Percentiles rank a stretch among this genome's conserved stretches.
Conservation (phyloP, 805 yeast species). For the Starmerella potacharoeniae region DNA sequence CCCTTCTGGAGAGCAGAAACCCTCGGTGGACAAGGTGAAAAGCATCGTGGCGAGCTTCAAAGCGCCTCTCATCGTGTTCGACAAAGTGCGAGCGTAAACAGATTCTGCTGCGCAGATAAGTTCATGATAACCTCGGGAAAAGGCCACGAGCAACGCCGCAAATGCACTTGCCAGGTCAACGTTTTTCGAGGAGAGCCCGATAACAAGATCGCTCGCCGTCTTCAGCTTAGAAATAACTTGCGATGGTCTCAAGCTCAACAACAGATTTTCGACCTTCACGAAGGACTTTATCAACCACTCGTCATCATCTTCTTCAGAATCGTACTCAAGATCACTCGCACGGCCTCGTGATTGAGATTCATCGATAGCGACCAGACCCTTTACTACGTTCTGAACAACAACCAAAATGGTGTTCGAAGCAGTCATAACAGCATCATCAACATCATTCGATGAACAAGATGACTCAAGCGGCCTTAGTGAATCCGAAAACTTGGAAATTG, state of each 20-base stretch:
- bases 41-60: constrained; percentile 47
- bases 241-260: constrained; percentile 35
- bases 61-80: constrained; percentile 48
- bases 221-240: constrained; percentile 26
- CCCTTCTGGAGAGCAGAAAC: constrained; percentile 82
- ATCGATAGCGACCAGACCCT: constrained; percentile 17
- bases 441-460: not conserved
- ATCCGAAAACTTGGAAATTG: not conserved
- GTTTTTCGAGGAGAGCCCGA: constrained; percentile 14
- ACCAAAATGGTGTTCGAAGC: constrained; percentile 51
- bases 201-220: constrained; percentile 31
- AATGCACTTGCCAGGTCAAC: constrained; percentile 31
- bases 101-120: constrained; percentile 37
- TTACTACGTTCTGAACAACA: constrained; percentile 45
- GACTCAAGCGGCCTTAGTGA: not conserved
- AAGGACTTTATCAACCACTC: constrained; percentile 54
- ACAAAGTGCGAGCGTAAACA: constrained; percentile 40
- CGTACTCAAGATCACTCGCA: constrained; percentile 31
- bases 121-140: constrained; percentile 46
- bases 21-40: constrained; percentile 54
- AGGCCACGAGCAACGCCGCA: constrained; percentile 45
- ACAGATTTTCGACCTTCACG: constrained; percentile 33
- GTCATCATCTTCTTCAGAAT: constrained; percentile 45
- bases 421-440: constrained; percentile 33
- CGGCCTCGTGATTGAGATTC: constrained; percentile 1